These are phyloP conservation scores for Suillus plorans DNA, from an alignment of 768 basidiomycete genomes.

Conservation along the genomic window DNA sequence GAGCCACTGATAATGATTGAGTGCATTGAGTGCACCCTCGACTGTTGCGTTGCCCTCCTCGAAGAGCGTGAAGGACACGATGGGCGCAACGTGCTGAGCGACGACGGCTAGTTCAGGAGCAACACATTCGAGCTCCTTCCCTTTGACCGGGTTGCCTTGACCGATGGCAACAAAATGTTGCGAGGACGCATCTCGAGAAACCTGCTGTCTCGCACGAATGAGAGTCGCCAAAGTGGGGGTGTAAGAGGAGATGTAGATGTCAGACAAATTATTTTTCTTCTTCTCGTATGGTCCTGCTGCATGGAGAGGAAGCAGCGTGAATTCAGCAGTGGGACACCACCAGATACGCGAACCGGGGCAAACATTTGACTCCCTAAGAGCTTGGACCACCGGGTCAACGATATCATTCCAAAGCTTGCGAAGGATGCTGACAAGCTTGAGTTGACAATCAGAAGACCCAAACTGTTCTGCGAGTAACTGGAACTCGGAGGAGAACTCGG, in stretches of 20 bases:
- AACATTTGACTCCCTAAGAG: conserved; percentile 9
- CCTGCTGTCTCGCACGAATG: no score
- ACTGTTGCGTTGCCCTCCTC: no score
- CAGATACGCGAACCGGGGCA: conserved; percentile 23
- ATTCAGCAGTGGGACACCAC: conserved; percentile 30
- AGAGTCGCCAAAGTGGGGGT: no score
- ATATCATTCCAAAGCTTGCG: no score
- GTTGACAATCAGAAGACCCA: no score
- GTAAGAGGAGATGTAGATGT: conserved; percentile 25
- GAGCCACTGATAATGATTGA: no score
- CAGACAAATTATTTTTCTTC: conserved; percentile 8
- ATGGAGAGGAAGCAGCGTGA: conserved; percentile 40
- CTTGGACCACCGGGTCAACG: not conserved
- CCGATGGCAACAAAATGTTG: conserved; percentile 8
- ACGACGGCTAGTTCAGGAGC: not conserved
- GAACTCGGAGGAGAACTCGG: no score
- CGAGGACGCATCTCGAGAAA: not conserved
- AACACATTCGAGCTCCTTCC: not conserved
- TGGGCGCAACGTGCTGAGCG: not conserved
- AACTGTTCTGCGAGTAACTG: no score
- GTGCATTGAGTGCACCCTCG: no score
- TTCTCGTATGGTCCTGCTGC: conserved; percentile 35
- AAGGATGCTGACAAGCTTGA: no score
- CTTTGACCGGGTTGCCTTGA: not conserved
- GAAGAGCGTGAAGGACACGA: no score